Evolutionary conservation across 495 filamentous ascomycete species (phyloP), one percentile per base, ranked within the genome.

Genomic region (Aspergillus olivimuriae): DNA sequence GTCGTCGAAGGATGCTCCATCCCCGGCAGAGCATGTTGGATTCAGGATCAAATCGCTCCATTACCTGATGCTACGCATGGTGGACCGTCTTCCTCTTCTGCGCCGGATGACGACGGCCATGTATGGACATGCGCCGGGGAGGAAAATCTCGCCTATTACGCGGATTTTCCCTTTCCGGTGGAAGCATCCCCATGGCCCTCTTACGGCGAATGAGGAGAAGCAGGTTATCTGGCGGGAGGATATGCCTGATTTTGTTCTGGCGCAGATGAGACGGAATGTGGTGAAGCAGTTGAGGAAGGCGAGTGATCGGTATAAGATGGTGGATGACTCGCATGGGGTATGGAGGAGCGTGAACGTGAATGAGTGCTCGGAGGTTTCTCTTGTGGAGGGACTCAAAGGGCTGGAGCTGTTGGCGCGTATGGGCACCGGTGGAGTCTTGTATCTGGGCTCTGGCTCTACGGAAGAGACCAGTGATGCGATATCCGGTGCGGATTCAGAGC

Each of bases 161-260:
- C 41, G 46, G 17, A 2, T 73, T 15, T 7, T 69, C 23, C 63
- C 69, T 4, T 48, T 56, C 41, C 56, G 65, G 38, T 72, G 63
- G 65, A 64, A 59, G 44, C 31, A 65, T 41, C 64, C 64, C 34
- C 17, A 55, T 4, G 61, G 60, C 0, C 57, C 67, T 22, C 32
- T 64, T 26, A 59, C 47, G 9, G 4, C 43, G 7, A 34, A 43
- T 1, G 55, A 69, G 9, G 43, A 63, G 12, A 44, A 49, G 9
- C 44, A 59, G 4, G 24, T 77, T 11, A 53, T 75, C 3, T 91
- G 84, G 83, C 75, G 82, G 12, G 30, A 66, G 24, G 83, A 90
- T 51, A 88, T 89, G 81, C 71, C 74, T n/a, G 57, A 60, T 0
- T 76, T 82, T 34, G 45, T 87, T 2, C 61, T 84, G 0, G 57